Evolutionary conservation across 768 basidiomycete species (phyloP).

Genomic region (Polyporus arcularius): DNA sequence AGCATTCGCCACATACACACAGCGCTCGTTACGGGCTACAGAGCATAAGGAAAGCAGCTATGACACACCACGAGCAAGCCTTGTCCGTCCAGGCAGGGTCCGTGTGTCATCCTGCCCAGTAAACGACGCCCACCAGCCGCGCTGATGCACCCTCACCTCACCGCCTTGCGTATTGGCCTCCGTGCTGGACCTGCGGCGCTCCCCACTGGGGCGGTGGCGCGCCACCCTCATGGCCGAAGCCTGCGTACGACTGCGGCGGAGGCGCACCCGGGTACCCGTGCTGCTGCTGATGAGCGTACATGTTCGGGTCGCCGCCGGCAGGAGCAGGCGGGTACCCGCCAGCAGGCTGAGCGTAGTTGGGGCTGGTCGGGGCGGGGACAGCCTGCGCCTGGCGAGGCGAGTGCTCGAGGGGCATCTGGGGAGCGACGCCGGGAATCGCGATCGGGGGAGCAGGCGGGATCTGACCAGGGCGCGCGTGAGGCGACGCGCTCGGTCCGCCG

Average conservation of each 20-base stretch:
- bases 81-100: constrained; percentile 21
- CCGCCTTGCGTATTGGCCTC: constrained; percentile 29
- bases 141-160: constrained; percentile 14
- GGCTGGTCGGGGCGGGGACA: constrained; percentile 16
- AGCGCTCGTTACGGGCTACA: constrained; percentile 3
- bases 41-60: constrained; percentile 7
- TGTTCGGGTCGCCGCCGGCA: constrained; percentile 18
- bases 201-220: constrained; percentile 25
- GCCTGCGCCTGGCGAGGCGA: constrained; percentile 21
- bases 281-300: constrained; percentile 20
- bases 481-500: constrained; percentile 22
- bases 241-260: constrained; percentile 9
- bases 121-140: constrained; percentile 1
- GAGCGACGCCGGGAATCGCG: constrained; percentile 19
- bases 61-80: constrained; percentile 14
- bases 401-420: constrained; percentile 23
- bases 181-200: constrained; percentile 28
- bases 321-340: constrained; percentile 10
- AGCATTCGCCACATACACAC: constrained; percentile 8
- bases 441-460: constrained; percentile 23
- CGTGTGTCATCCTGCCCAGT: constrained; percentile 20
- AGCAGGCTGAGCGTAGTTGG: constrained; percentile 20
- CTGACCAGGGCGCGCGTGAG: constrained; percentile 24
- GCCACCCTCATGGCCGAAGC: constrained; percentile 18
- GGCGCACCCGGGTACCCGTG: constrained; percentile 14